A percentile compares a stretch with the other conserved stretches of the same genome.
Evolutionary conservation across 345 rosid genomes (phyloP).

Genomic region (Turritis glabra): DNA sequence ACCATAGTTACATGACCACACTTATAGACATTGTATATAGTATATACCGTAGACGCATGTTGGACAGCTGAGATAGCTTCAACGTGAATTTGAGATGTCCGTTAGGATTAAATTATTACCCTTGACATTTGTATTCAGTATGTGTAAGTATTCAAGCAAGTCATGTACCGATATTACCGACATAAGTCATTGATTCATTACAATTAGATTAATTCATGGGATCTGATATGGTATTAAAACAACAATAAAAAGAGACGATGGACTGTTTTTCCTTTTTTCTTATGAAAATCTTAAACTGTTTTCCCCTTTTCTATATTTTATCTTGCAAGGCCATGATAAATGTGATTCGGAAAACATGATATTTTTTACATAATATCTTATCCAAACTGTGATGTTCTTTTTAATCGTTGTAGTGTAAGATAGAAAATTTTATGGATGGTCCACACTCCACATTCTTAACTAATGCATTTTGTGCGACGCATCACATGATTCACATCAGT

Average conservation of each 20-base stretch:
- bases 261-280: no score
- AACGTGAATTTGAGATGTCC: background rate
- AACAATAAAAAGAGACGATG: no score
- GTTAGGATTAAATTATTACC: background rate
- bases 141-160: background rate
- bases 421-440: background rate
- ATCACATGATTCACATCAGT: background rate
- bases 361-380: background rate
- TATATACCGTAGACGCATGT: slow-evolving; percentile 2
- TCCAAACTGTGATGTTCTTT: background rate
- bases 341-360: background rate
- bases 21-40: background rate
- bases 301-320: background rate
- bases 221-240: background rate
- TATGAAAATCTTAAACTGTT: no score
- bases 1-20: slow-evolving; percentile 27
- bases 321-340: background rate
- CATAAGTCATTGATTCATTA: background rate
- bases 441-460: background rate
- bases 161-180: background rate
- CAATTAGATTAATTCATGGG: background rate
- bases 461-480: background rate
- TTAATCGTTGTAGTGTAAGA: background rate
- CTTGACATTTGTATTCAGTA: background rate
- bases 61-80: background rate